Evolutionary conservation across 2,329 filamentous ascomycete species (phyloP).

Genomic region (Furcasterigmium sp.): DNA sequence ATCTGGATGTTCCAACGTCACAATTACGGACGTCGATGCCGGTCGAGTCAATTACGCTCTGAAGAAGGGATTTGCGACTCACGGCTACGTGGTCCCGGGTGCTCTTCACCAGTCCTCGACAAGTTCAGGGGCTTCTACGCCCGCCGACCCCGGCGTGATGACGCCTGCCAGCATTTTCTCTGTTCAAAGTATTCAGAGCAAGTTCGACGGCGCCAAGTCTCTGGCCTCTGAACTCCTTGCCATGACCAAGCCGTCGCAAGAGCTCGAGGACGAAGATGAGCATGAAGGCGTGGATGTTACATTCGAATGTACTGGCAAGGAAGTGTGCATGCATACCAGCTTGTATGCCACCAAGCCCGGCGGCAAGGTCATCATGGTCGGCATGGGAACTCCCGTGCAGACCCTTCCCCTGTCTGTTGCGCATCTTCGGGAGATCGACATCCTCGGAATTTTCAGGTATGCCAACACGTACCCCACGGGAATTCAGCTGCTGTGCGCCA

Average conservation of each 20-base stretch:
- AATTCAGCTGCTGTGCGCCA: constrained; percentile 54
- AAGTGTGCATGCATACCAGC: constrained; percentile 68
- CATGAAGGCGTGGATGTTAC: constrained; percentile 64
- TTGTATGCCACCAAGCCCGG: constrained; percentile 67
- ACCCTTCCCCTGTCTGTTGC: constrained; percentile 69
- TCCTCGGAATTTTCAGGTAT: constrained; percentile 70
- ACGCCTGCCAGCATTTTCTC: constrained; percentile 41
- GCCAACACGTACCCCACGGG: constrained; percentile 70
- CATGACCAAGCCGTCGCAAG: constrained; percentile 22
- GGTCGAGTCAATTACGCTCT: constrained; percentile 56
- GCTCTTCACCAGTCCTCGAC: constrained; percentile 36
- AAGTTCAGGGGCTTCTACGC: constrained; percentile 44
- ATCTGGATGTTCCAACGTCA: constrained; percentile 53
- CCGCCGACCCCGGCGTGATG: constrained; percentile 30
- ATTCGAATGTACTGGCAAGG: constrained; percentile 75
- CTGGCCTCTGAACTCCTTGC: constrained; percentile 45
- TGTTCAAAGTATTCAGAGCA: constrained; percentile 39
- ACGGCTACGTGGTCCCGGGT: constrained; percentile 49
- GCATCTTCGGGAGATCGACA: constrained; percentile 69
- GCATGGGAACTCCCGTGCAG: constrained; percentile 74
- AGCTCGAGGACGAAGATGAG: constrained; percentile 32
- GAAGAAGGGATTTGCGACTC: constrained; percentile 53
- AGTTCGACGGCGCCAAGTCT: constrained; percentile 44
- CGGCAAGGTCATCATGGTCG: constrained; percentile 70
- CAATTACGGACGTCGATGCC: constrained; percentile 55